These are phyloP conservation scores for Roridomyces roridus DNA, from an alignment of 768 basidiomycete species.

Conservation along the genomic window DNA sequence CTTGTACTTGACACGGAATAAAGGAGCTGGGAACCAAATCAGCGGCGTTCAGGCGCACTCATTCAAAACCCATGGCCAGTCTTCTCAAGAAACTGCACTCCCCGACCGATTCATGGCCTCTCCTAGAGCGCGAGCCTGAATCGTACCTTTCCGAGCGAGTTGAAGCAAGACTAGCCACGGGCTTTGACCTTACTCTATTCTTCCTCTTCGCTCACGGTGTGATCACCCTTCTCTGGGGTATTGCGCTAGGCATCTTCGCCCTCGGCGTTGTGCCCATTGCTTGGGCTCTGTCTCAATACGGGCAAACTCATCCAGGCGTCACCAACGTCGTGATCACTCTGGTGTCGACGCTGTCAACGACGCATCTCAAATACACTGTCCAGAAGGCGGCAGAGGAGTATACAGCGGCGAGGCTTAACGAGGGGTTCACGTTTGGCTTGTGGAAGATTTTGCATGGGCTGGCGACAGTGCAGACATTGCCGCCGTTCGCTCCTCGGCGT, in stretches of 20 bases:
- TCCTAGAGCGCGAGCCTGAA: no score
- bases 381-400: background rate
- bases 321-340: conserved; percentile 7
- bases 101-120: no score
- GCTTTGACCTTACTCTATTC: conserved; percentile 3
- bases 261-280: background rate
- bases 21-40: no score
- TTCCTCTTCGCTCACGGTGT: conserved; percentile 5
- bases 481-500: conserved; percentile 1
- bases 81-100: no score
- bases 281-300: background rate
- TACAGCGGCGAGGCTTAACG: background rate
- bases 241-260: conserved; percentile 1
- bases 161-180: no score
- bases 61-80: no score
- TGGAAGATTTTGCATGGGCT: conserved; percentile 8
- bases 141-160: no score
- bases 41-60: no score
- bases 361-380: conserved; percentile 8
- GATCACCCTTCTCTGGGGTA: conserved; percentile 6
- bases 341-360: conserved; percentile 6
- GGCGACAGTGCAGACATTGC: background rate
- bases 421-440: background rate
- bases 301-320: background rate
- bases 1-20: no score